Percentiles rank a stretch among this genome's conserved stretches.
Conservation (phyloP, 1,139 yeast genomes). For the Lodderomyces pseudojiufengensis region DNA sequence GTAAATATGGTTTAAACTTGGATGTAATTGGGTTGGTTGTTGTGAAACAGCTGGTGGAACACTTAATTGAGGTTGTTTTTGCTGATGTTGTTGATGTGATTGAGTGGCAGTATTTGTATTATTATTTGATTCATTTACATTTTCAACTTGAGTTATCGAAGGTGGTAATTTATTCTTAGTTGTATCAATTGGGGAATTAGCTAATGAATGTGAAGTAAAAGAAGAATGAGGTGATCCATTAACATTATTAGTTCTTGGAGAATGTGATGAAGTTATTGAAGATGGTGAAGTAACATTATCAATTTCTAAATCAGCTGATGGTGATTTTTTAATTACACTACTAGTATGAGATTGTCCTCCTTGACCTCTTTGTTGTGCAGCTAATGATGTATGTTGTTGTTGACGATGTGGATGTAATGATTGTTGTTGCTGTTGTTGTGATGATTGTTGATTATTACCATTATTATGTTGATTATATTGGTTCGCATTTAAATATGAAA, state of each 20-base stretch:
- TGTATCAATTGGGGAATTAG: conserved; percentile 31
- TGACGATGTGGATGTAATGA: conserved; percentile 2
- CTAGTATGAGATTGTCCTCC: conserved; percentile 2
- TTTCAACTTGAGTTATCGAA: conserved; percentile 2
- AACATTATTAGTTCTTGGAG: conserved; percentile 15
- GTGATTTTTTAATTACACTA: conserved; percentile 7
- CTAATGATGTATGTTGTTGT: conserved; percentile 5
- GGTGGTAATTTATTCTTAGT: conserved; percentile 12
- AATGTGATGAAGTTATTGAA: conserved; percentile 25
- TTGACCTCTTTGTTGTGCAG: conserved; percentile 1
- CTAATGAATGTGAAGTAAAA: conserved; percentile 37
- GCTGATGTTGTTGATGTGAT: conserved; percentile 5
- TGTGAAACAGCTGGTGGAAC: conserved; percentile 10
- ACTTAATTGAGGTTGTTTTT: conserved; percentile 2
- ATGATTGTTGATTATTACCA: conserved; percentile 1
- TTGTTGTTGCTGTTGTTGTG: conserved; percentile 4
- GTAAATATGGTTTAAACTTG: conserved; percentile 15
- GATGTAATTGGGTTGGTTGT: conserved; percentile 17
- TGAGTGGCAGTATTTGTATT: conserved; percentile 3
- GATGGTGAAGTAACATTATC: conserved; percentile 29
- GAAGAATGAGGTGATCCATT: conserved; percentile 31
- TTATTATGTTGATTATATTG: conserved; percentile 1
- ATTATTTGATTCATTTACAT: conserved; percentile 2
- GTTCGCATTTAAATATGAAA: conserved; percentile 42
- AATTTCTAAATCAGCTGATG: conserved; percentile 22